A percentile compares a stretch with the other conserved stretches of the same genome.
Conservation (phyloP, 1,284 basidiomycete species). For the Ceratobasidium papillatum region DNA sequence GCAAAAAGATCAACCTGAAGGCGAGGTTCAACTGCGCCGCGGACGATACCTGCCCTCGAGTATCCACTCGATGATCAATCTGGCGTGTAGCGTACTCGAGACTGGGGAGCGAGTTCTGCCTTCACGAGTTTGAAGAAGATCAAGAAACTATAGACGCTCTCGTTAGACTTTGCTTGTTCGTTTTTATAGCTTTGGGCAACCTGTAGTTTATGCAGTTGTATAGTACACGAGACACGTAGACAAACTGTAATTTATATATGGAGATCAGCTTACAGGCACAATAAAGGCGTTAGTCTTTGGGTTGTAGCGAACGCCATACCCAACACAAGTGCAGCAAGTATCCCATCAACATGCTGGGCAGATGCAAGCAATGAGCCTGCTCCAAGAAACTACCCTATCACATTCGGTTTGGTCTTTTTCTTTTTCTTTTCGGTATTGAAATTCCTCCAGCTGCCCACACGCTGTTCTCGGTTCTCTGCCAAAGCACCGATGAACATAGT, state of each 20-base stretch:
- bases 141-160: not conserved
- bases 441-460: conserved; percentile 81
- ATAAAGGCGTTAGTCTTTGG: not conserved
- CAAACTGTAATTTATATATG: conserved; percentile 1
- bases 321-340: not conserved
- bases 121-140: conserved; percentile 1
- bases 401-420: conserved; percentile 70
- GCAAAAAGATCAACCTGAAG: conserved; percentile 27
- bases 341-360: not conserved
- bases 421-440: conserved; percentile 73
- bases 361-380: not conserved
- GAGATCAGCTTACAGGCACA: not conserved
- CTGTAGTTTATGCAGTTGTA: conserved; percentile 7
- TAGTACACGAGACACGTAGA: not conserved
- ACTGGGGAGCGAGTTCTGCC: conserved; percentile 31
- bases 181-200: not conserved
- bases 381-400: conserved; percentile 68
- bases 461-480: conserved; percentile 74
- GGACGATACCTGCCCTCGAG: conserved; percentile 32
- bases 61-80: conserved; percentile 26
- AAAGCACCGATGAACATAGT: conserved; percentile 27
- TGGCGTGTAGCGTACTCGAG: conserved; percentile 31
- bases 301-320: not conserved
- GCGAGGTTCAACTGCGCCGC: conserved; percentile 11
- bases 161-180: not conserved